A percentile compares a stretch with the other conserved stretches of the same genome.
Conservation (phyloP, 352 stramenopile species). For the Thraustochytrium sp. region DNA sequence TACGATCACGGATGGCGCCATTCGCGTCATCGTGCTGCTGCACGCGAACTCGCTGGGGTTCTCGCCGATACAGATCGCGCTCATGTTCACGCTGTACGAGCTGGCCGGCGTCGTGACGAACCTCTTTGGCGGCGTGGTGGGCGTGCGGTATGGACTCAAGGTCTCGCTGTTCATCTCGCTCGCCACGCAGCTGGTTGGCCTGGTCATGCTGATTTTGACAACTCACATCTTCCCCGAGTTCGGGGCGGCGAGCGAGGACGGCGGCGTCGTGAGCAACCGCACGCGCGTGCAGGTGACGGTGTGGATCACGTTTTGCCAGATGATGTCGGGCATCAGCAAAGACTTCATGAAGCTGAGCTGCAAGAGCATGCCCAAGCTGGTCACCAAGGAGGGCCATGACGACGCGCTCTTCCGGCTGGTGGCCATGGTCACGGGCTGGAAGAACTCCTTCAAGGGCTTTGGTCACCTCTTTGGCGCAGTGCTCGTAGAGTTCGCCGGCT, state of each 20-base stretch:
- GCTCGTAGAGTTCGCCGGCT: constrained; percentile 56
- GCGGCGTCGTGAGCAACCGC: background rate
- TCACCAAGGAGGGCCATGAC: constrained; percentile 62
- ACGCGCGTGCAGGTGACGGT: constrained; percentile 52
- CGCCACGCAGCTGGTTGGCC: constrained; percentile 58
- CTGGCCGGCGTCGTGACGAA: constrained; percentile 65
- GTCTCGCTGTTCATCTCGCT: constrained; percentile 61
- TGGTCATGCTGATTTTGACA: constrained; percentile 60
- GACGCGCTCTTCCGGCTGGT: constrained; percentile 63
- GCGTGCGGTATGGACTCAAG: constrained; percentile 60
- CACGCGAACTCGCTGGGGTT: constrained; percentile 67
- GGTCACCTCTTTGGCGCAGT: constrained; percentile 63
- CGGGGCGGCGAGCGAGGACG: too few species aligned
- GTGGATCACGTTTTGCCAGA: constrained; percentile 65
- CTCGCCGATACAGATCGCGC: constrained; percentile 60
- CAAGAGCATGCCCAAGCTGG: constrained; percentile 68
- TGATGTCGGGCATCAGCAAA: constrained; percentile 66
- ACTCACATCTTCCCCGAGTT: constrained; percentile 46
- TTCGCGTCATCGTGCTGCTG: constrained; percentile 66
- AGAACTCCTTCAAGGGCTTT: constrained; percentile 69
- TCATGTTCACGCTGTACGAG: constrained; percentile 71
- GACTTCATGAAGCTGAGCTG: constrained; percentile 68
- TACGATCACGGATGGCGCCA: constrained; percentile 67
- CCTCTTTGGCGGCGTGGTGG: constrained; percentile 61
- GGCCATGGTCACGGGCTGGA: constrained; percentile 63